Base-by-base conservation (phyloP, 441 rosid genomes). In the Gossypium schwendimanii region DNA sequence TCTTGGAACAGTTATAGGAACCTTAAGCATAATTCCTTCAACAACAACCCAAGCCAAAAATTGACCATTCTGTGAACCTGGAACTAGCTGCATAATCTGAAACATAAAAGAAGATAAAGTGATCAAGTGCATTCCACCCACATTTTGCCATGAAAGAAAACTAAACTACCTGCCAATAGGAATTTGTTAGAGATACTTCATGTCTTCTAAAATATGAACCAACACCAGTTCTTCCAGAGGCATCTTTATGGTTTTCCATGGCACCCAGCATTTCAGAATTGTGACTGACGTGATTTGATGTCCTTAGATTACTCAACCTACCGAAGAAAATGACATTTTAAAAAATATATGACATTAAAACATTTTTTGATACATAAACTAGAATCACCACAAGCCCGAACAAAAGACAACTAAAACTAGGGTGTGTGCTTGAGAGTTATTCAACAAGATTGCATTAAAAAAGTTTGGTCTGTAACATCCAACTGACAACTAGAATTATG, bases 11-110 rank as follows among this genome's bases (percentile, higher is more conserved):
- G 80, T 83, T 80, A 95, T 60, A 80, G 97, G 97, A 78, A 93
- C 86, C 86, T 90, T 95, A 74, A 90, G 82, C 99, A 95, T 95
- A 77, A 93, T 84, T 78, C 95, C 99, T 63, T 95, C 89, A 76
- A 86, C 96, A 80, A 93, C 87, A 57, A 91, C 90, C 99, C 99
- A 95, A 58, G 99, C 97, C 53, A 78, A 86, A 84, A 90, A 85
- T 57, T 79, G 84, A 50, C 98, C 96, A 33, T 52, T 76, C 47
- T 64, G 89, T 64, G 92, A 71, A 82, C 87, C 84, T 58, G 94
- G 93, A 75, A 87, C 81, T 77, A 95, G 82, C 80, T 95, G 99
- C 77, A 95, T 82, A 73, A 95, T 88, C 99, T 95, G 89, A 87
- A 83, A 58, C 72, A 72, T 44, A 79, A 49, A 47, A 71, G 9